phyloP scores from a whole-genome alignment of 805 yeast genomes.

The Starmerella floris region DNA sequence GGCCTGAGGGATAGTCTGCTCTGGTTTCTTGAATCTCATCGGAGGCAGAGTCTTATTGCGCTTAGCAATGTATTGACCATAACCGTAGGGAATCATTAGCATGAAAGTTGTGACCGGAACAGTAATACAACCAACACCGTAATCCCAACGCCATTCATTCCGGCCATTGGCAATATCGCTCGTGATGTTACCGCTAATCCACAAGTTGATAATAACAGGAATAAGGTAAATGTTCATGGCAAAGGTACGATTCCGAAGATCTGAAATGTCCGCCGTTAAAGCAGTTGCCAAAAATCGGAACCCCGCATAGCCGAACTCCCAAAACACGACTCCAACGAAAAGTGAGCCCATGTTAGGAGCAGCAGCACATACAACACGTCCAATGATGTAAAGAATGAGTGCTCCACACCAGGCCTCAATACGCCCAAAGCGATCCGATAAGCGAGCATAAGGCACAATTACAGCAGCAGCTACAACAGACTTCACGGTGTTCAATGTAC shows the following conservation, averaged over 20 bases:
- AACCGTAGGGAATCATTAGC: conserved; percentile 38
- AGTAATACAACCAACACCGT: conserved; percentile 68
- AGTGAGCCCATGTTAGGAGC: conserved; percentile 43
- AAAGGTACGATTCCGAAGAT: conserved; percentile 55
- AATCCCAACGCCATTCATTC: conserved; percentile 55
- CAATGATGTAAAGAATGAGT: conserved; percentile 43
- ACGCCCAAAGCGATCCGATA: conserved; percentile 56
- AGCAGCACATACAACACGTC: conserved; percentile 52
- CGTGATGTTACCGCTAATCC: conserved; percentile 51
- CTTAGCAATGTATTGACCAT: conserved; percentile 43
- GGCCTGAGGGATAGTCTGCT: conserved; percentile 27
- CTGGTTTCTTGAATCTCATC: conserved; percentile 2
- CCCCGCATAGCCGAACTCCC: conserved; percentile 51
- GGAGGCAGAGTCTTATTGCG: conserved; percentile 28
- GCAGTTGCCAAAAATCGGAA: conserved; percentile 43
- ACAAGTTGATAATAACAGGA: conserved; percentile 64
- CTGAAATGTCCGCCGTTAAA: conserved; percentile 52
- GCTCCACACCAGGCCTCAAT: conserved; percentile 38
- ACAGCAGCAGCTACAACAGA: conserved; percentile 51
- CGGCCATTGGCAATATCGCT: conserved; percentile 8
- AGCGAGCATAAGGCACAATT: conserved; percentile 48
- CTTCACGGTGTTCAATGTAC: conserved; percentile 45
- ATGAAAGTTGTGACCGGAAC: conserved; percentile 54
- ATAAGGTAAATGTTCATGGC: conserved; percentile 52
- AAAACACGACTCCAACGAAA: conserved; percentile 52